Conservation (phyloP, 108 stramenopile species). For the Stephanodiscus triporus region DNA sequence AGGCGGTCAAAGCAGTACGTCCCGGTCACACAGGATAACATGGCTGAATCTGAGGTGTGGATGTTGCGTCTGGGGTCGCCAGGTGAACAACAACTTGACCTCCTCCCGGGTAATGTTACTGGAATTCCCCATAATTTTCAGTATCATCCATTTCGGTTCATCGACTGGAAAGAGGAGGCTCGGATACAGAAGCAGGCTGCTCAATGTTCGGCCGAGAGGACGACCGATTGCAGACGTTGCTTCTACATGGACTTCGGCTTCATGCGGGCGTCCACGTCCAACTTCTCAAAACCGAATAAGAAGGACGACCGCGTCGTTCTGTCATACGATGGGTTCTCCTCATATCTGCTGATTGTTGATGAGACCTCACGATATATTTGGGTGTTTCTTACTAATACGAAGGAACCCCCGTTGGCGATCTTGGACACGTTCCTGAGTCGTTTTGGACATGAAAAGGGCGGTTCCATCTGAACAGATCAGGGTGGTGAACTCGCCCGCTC, state of each 20-base stretch:
- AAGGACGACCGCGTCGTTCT: slow-evolving; percentile 1
- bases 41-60: too few relatives aligned
- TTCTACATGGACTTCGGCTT: slow-evolving; percentile 15
- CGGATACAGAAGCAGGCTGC: neutral
- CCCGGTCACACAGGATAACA: too few relatives aligned
- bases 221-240: neutral
- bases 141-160: too few relatives aligned
- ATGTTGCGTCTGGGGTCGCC: too few relatives aligned
- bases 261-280: neutral
- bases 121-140: too few relatives aligned
- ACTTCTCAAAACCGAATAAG: neutral
- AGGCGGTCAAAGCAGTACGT: too few relatives aligned
- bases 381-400: slow-evolving; percentile 11
- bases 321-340: slow-evolving; percentile 13
- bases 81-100: too few relatives aligned
- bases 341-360: slow-evolving; percentile 9
- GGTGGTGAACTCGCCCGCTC: slow-evolving; percentile 8
- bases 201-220: too few relatives aligned
- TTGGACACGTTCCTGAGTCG: neutral
- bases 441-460: neutral
- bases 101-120: too few relatives aligned
- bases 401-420: slow-evolving; percentile 10
- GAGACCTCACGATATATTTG: neutral
- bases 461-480: neutral
- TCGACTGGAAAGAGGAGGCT: neutral